Base-by-base conservation (phyloP, 164 flowering plant genomes). In the Liriodendron chinense region DNA sequence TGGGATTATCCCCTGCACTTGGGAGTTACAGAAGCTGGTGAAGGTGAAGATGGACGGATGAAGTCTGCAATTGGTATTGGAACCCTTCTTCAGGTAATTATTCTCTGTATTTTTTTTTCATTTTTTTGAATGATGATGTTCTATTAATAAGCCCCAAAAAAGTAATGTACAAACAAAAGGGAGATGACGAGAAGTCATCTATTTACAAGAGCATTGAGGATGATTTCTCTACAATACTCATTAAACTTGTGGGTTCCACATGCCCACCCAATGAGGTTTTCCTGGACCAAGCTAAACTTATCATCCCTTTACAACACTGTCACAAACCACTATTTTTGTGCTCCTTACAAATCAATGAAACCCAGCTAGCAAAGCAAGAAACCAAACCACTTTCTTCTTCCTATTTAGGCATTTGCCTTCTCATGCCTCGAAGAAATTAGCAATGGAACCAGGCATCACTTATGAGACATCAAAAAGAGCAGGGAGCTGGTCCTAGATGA, bases 21-120 rank as follows among this genome's bases (percentile, higher is more conserved):
- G 79, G 99, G 99, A 78, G 99, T 95, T 56, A 95, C 99, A 70
- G 99, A 95, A 88, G 99, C 99, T 79, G 99, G 99, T 84, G 99
- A 95, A 85, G 99, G 99, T 79, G 99, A 95, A 84, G 99, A 95
- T 87, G 99, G 99, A 48, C 82, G 99, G 68, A 95, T 95, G 99
- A 95, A 95, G 83, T 95, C 99, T 78, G 96, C 99, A 47, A 95
- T 95, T 82, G 99, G 99, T 69, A 93, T 95, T 80, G 99, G 99
- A 74, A 95, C 98, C 53, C 97, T 95, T 82, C 97, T 95, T 75
- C 98, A 91, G 97, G 99, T 95, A 80, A 23, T 26, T 3, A 53
- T 59, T 71, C 53, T 25, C 6, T 47, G 3, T 21, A 10, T 22
- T 8, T 13, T 28, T 43, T 9, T 63, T 20, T 18, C 20, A 61